A percentile compares a stretch with the other conserved stretches of the same genome.
Conservation (phyloP, 352 stramenopile genomes). For the Pythium phragmitis region DNA sequence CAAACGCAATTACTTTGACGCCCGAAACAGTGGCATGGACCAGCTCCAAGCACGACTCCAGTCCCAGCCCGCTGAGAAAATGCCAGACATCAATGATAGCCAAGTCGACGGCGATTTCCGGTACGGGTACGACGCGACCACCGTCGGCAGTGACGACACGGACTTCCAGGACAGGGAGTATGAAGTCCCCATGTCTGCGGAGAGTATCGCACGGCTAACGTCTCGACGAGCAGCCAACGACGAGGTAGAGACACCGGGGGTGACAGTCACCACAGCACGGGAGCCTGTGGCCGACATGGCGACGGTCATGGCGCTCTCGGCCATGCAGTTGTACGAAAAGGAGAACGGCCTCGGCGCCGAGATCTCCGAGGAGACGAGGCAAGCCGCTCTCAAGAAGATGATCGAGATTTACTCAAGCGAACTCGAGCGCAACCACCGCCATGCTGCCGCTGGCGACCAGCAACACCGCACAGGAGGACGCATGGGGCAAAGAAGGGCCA, state of each 20-base stretch:
- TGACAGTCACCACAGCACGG: background rate
- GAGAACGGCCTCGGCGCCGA: slow-evolving; percentile 45
- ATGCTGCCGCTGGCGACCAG: too few relatives aligned
- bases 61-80: background rate
- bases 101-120: slow-evolving; percentile 27
- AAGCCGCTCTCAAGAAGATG: slow-evolving; percentile 68
- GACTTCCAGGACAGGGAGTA: slow-evolving; percentile 26
- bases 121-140: slow-evolving; percentile 24
- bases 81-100: slow-evolving; percentile 1
- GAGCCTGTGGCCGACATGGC: slow-evolving; percentile 37
- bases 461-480: too few relatives aligned
- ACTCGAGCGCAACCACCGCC: slow-evolving; percentile 38
- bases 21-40: slow-evolving; percentile 28
- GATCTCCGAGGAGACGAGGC: slow-evolving; percentile 56
- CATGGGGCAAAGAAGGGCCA: slow-evolving; percentile 12
- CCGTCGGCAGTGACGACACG: slow-evolving; percentile 16
- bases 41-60: slow-evolving; percentile 23
- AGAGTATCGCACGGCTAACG: background rate
- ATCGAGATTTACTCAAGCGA: slow-evolving; percentile 75
- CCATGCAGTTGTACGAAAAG: slow-evolving; percentile 78
- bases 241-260: background rate
- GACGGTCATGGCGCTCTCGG: slow-evolving; percentile 65
- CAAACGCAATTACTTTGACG: slow-evolving; percentile 30
- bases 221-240: background rate
- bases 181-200: slow-evolving; percentile 14